Evolutionary conservation across 2,329 filamentous ascomycete species (phyloP).

Genomic region (Botrytis deweyae): DNA sequence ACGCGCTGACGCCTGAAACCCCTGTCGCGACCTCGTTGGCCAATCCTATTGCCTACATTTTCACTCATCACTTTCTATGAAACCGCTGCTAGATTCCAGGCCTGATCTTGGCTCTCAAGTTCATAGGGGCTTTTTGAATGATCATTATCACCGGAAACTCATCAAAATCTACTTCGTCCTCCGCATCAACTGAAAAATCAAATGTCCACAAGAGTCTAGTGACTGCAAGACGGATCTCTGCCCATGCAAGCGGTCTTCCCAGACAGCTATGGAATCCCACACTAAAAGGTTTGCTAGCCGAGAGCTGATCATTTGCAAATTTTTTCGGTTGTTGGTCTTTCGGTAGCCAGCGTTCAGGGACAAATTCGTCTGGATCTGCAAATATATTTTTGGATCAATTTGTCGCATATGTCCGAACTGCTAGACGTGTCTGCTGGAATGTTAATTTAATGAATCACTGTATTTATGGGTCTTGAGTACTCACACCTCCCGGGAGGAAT

Average conservation of each 20-base stretch:
- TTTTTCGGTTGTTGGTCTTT: slow-evolving; percentile 17
- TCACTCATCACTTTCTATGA: not conserved
- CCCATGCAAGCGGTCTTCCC: slow-evolving; percentile 15
- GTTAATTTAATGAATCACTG: not conserved
- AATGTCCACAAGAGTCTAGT: slow-evolving; percentile 4
- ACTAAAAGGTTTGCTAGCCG: slow-evolving; percentile 19
- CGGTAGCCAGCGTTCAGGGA: slow-evolving; percentile 38
- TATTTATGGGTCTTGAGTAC: not conserved
- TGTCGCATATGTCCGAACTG: not conserved
- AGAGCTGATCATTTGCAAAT: slow-evolving; percentile 16
- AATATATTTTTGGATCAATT: slow-evolving; percentile 20
- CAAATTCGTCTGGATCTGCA: slow-evolving; percentile 16
- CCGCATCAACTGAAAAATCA: not conserved
- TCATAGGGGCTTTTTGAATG: slow-evolving; percentile 1
- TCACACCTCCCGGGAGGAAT: slow-evolving; percentile 19
- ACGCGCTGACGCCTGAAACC: not conserved
- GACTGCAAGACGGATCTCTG: not conserved
- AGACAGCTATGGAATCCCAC: slow-evolving; percentile 21
- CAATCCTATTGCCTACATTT: not conserved
- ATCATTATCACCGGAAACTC: not conserved
- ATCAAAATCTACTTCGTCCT: slow-evolving; percentile 9
- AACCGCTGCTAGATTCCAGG: not conserved
- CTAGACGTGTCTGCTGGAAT: slow-evolving; percentile 19
- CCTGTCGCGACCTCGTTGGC: not conserved
- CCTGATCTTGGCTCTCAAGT: slow-evolving; percentile 1